Evolutionary conservation across 2,329 filamentous ascomycete genomes (phyloP), one percentile per base, ranked within the genome.

Genomic region (Lecanicillium sp.): DNA sequence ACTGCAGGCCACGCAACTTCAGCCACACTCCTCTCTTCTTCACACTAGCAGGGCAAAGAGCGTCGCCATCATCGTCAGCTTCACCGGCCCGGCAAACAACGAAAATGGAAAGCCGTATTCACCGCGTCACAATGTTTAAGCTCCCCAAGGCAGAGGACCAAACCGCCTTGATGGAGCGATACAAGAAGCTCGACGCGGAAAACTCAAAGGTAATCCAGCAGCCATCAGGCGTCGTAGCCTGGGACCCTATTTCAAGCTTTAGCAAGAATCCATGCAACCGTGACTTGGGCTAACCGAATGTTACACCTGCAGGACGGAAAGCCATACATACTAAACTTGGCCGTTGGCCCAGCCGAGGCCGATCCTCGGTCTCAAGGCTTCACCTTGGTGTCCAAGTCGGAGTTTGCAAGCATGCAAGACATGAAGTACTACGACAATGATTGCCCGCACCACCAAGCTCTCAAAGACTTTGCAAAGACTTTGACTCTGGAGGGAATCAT

Each of bases 401-500:
- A 74, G 33, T 87, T 87, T 53, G 69, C 71, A 33, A 79, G 62
- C 43, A 51, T 77, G 39, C 79, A 79, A 11, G 82, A 86, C 55
- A 78, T 86, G 74, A 67, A 74, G 48, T 87, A 74, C 61, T 87
- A 84, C 56, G 81, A 86, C 55, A 64, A 66, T 9, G 65, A 55
- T 39, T 71, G 68, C 48, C 42, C 50, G n/a, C 65, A 65, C 2
- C 69, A 72, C 46, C 48, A 51, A 41, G 54, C 45, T 17, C 58
- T 72, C 42, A 70, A 67, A 56, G 51, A 49, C 25, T 46, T 49
- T 3, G 61, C 58, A 12, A 51, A 51, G 45, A 48, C 41, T 14
- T 44, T 68, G 18, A 50, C 47, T 6, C 42, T 65, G 8, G 47
- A 58, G 27, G 66, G 61, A 13, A 42, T 64, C 18, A 36, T 68